Conservation (phyloP, 2,329 filamentous ascomycete genomes). For the Claviceps pazoutovae region DNA sequence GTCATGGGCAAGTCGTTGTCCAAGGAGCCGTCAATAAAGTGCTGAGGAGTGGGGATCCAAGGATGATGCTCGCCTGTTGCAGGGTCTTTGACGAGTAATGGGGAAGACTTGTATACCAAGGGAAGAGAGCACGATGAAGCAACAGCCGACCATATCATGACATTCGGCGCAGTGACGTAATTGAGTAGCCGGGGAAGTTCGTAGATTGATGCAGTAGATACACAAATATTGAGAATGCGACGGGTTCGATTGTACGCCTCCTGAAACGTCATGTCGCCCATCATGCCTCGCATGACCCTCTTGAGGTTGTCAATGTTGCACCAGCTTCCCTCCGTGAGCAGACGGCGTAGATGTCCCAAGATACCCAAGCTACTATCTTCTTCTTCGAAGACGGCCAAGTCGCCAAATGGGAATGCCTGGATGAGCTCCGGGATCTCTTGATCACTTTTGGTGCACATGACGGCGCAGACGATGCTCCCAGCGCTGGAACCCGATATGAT, state of each 20-base stretch:
- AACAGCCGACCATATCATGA: conserved; percentile 92
- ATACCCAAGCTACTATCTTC: conserved; percentile 44
- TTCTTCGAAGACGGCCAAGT: conserved; percentile 67
- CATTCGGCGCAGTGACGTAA: conserved; percentile 85
- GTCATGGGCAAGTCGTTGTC: conserved; percentile 91
- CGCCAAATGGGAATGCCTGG: conserved; percentile 60
- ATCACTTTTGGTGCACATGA: conserved; percentile 65
- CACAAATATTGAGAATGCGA: conserved; percentile 83
- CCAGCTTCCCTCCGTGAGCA: conserved; percentile 71
- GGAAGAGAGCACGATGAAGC: conserved; percentile 93
- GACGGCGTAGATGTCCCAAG: conserved; percentile 52
- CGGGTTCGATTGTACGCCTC: conserved; percentile 93
- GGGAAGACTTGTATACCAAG: conserved; percentile 66
- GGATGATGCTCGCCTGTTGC: conserved; percentile 61
- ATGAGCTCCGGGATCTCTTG: conserved; percentile 62
- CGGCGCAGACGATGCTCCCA: conserved; percentile 71
- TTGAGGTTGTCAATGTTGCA: conserved; percentile 74
- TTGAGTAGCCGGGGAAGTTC: conserved; percentile 80
- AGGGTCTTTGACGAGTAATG: conserved; percentile 73
- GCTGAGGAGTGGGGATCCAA: conserved; percentile 76
- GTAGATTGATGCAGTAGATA: conserved; percentile 76
- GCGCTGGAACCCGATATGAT: conserved; percentile 83
- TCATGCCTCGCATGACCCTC: conserved; percentile 63
- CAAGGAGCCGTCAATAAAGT: conserved; percentile 89
- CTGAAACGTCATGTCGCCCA: conserved; percentile 87